A percentile compares a stretch with the other conserved stretches of the same genome.
Conservation (phyloP, 768 basidiomycete genomes). For the Collybia nuda region DNA sequence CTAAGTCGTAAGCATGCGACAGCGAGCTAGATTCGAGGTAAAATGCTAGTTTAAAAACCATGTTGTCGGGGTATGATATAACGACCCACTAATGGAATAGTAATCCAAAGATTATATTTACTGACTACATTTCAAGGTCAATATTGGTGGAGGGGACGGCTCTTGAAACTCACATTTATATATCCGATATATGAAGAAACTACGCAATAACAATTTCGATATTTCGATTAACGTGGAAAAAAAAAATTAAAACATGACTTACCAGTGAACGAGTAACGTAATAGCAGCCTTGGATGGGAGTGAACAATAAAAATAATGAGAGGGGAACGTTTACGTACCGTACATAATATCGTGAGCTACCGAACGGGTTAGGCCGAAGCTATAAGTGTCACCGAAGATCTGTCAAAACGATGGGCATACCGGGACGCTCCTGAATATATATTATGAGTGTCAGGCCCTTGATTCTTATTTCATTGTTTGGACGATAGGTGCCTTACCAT, state of each 20-base stretch:
- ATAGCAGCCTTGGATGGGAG: slow-evolving; percentile 33
- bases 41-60: background rate
- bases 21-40: slow-evolving; percentile 11
- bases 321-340: slow-evolving; percentile 19
- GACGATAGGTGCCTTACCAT: slow-evolving; percentile 25
- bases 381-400: background rate
- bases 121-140: slow-evolving; percentile 26
- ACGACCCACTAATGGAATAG: slow-evolving; percentile 29
- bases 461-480: background rate
- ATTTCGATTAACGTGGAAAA: background rate
- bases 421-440: slow-evolving; percentile 31
- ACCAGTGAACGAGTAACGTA: slow-evolving; percentile 54
- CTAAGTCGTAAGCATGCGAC: slow-evolving; percentile 31
- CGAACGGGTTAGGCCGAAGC: background rate
- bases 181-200: slow-evolving; percentile 41
- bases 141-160: background rate
- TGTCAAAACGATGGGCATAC: slow-evolving; percentile 20
- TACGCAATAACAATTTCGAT: slow-evolving; percentile 2
- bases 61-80: no score
- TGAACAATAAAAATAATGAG: no score
- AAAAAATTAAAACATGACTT: background rate
- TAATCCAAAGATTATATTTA: slow-evolving; percentile 29
- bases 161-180: slow-evolving; percentile 31
- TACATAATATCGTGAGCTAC: slow-evolving; percentile 35
- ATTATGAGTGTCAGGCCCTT: background rate